These are phyloP conservation scores for Lodderomyces margitis DNA, from an alignment of 1,139 yeast species.

Conservation along the genomic window DNA sequence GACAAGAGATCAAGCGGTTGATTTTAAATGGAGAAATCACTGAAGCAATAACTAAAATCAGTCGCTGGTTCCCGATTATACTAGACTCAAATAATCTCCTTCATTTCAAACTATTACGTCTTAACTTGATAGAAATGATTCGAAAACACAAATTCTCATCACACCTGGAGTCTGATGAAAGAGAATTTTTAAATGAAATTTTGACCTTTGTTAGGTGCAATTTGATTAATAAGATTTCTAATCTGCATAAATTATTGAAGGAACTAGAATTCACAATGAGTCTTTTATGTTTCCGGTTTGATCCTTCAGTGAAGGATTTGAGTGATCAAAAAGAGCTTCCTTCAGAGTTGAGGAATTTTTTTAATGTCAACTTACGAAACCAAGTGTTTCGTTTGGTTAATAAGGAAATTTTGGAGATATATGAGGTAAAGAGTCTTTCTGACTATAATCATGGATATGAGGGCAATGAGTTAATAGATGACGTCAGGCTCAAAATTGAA, in stretches of 20 bases:
- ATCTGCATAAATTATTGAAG: constrained; percentile 49
- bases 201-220: constrained; percentile 62
- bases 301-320: constrained; percentile 29
- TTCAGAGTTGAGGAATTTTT: constrained; percentile 45
- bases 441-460: constrained; percentile 14
- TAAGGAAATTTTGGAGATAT: constrained; percentile 39
- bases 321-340: constrained; percentile 50
- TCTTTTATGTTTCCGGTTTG: constrained; percentile 54
- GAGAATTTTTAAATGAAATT: constrained; percentile 52
- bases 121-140: constrained; percentile 65
- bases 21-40: constrained; percentile 52
- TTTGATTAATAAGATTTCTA: constrained; percentile 55
- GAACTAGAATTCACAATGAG: constrained; percentile 75
- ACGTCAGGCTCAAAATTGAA: constrained; percentile 8
- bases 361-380: constrained; percentile 53
- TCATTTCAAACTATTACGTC: constrained; percentile 61
- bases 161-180: constrained; percentile 31
- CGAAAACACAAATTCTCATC: constrained; percentile 42
- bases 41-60: constrained; percentile 45
- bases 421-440: constrained; percentile 15
- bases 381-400: constrained; percentile 63
- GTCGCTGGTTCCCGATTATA: constrained; percentile 51
- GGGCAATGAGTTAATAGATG: constrained; percentile 16
- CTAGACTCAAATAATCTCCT: constrained; percentile 54
- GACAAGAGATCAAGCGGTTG: constrained; percentile 48